Conservation (phyloP, 208 protist species). For the Crithidia brevicula region DNA sequence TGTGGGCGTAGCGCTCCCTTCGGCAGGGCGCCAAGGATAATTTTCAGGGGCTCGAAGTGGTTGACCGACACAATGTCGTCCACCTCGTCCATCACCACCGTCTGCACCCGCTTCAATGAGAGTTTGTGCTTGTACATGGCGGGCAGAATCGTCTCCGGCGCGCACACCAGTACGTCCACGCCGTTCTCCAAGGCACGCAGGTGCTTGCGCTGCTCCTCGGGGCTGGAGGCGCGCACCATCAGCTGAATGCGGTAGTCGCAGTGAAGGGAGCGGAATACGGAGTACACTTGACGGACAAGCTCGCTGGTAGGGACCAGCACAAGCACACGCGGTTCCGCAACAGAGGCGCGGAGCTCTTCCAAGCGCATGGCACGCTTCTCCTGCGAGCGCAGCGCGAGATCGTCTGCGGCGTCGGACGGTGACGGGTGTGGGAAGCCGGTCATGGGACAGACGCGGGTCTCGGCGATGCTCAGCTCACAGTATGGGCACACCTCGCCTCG, state of each 20-base stretch:
- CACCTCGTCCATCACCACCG: constrained; percentile 83
- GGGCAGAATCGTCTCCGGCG: constrained; percentile 78
- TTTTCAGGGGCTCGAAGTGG: constrained; percentile 86
- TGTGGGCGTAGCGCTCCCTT: constrained; percentile 70
- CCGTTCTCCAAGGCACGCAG: constrained; percentile 56
- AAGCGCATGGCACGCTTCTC: constrained; percentile 40
- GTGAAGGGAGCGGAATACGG: constrained; percentile 52
- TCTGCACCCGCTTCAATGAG: constrained; percentile 58
- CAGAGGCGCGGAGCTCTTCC: constrained; percentile 46
- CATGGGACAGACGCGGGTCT: constrained; percentile 67
- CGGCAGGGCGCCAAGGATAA: constrained; percentile 75
- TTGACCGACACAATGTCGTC: constrained; percentile 84
- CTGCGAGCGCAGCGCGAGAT: constrained; percentile 28
- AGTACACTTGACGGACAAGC: constrained; percentile 63
- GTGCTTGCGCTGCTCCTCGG: constrained; percentile 70
- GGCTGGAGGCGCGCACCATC: constrained; percentile 68
- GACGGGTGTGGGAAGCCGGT: constrained; percentile 73
- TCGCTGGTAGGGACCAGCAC: constrained; percentile 79
- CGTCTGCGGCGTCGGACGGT: constrained; percentile 20
- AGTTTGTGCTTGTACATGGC: constrained; percentile 75
- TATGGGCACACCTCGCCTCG: constrained; percentile 81
- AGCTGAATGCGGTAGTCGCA: constrained; percentile 53
- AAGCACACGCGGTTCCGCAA: constrained; percentile 69
- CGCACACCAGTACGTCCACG: constrained; percentile 75
- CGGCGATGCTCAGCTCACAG: constrained; percentile 69